These are phyloP conservation scores for Trypanosoma grayi DNA, from an alignment of 208 protist genomes.

Conservation along the genomic window DNA sequence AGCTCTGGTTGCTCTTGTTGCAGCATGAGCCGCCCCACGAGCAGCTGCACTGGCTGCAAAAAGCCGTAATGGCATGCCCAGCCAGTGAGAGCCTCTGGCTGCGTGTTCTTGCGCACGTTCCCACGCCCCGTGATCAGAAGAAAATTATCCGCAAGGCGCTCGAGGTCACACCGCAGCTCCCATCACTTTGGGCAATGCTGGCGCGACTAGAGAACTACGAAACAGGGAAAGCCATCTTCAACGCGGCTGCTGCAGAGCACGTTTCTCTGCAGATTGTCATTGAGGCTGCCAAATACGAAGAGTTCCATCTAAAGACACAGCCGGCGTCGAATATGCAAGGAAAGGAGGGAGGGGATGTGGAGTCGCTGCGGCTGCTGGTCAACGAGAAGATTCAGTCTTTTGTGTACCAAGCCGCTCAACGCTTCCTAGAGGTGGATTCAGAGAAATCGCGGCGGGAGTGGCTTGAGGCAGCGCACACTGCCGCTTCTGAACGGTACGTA, in stretches of 20 bases:
- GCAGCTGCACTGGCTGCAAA: constrained; percentile 51
- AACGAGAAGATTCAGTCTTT: constrained; percentile 23
- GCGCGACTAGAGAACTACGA: constrained; percentile 58
- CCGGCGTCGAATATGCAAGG: no score
- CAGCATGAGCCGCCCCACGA: constrained; percentile 44
- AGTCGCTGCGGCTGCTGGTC: not conserved
- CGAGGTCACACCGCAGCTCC: constrained; percentile 54
- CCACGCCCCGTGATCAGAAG: constrained; percentile 45
- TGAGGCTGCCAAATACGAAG: constrained; percentile 79
- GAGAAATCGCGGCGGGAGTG: constrained; percentile 33
- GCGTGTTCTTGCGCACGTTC: constrained; percentile 45
- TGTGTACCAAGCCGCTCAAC: constrained; percentile 15
- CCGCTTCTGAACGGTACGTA: constrained; percentile 34
- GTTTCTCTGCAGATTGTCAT: constrained; percentile 64
- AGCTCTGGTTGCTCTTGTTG: constrained; percentile 68
- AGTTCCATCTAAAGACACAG: constrained; percentile 29
- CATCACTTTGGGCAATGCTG: constrained; percentile 68
- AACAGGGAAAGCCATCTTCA: constrained; percentile 67
- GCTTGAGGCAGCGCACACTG: constrained; percentile 10
- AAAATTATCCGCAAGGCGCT: constrained; percentile 60
- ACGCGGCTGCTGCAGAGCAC: constrained; percentile 49
- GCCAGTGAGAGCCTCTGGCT: constrained; percentile 73
- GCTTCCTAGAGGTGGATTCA: constrained; percentile 19
- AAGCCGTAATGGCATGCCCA: constrained; percentile 71
- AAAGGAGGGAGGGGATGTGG: not conserved